Base-by-base conservation (phyloP, 176 grass and related monocot genomes). In the Puccinellia tenuiflora region DNA sequence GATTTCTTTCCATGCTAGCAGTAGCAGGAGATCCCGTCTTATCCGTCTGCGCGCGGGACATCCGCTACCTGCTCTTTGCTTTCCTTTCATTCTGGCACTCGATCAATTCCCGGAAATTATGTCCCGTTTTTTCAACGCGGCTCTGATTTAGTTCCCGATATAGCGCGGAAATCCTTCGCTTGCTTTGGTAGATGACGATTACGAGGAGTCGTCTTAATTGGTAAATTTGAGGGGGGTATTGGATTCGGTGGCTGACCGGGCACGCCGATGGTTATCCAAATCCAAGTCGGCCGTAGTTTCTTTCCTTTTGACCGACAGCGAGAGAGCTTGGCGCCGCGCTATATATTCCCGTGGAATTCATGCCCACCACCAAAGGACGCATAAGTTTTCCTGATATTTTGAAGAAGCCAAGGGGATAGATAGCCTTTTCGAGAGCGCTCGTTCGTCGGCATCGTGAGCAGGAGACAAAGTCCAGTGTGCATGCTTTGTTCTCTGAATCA, bases 181-280 rank as follows among this genome's bases (percentile, higher is more conserved):
- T 73, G 7, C 26, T 33, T 62, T 65, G 59, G 57, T 45, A 73
- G 70, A 50, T 48, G 8, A 11, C 3, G 45, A 74, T 14, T 6
- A 17, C 29, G 45, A 48, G 68, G 40, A 15, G 39, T 71, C 68
- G 59, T 71, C 25, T 46, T 47, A 46, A 46, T 81, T 77, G 83
- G 83, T 73, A 79, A 86, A 73, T 63, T 63, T 81, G 15, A 2
- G 3, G 69, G 48, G 0, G n/a, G 77, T 77, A 55, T 77, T 64
- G 64, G 66, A 79, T 78, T 83, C 28, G 64, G 21, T 7, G 6
- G 52, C 52, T 71, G 61, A 81, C 83, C 61, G 38, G 68, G 34
- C 71, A 17, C 12, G 12, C 4, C 0, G 15, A 73, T 79, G 74
- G 65, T 81, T 90, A 86, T 75, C 79, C 79, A 75, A 79, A 86